Conservation (phyloP, 768 basidiomycete species). For the Daedaleopsis nitida region DNA sequence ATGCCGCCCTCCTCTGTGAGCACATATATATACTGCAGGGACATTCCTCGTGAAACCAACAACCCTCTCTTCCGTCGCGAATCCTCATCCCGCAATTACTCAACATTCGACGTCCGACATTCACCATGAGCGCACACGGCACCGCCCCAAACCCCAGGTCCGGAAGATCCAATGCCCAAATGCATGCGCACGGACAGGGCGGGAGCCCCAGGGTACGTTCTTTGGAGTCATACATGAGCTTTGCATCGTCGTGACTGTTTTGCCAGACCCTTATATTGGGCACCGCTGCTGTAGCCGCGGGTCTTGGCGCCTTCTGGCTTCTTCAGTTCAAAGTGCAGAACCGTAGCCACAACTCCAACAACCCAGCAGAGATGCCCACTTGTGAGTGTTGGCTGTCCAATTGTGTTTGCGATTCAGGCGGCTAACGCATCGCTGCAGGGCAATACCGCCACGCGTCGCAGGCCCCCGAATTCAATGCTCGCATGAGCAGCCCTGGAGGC, state of each 20-base stretch:
- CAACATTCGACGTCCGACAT: not conserved
- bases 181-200: not conserved
- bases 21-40: not conserved
- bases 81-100: not conserved
- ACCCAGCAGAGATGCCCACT: slow-evolving; percentile 17
- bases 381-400: not conserved
- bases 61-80: not conserved
- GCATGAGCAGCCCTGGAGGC: slow-evolving; percentile 10
- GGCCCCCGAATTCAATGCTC: slow-evolving; percentile 12
- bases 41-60: not conserved
- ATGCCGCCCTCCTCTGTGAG: not conserved
- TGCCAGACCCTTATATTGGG: slow-evolving; percentile 13
- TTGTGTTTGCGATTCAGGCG: no score
- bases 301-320: slow-evolving; percentile 14
- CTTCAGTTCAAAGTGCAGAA: slow-evolving; percentile 15
- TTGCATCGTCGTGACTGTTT: not conserved
- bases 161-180: slow-evolving; percentile 5
- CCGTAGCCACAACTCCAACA: slow-evolving; percentile 2
- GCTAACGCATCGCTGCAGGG: slow-evolving; percentile 1
- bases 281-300: slow-evolving; percentile 9
- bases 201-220: slow-evolving; percentile 8
- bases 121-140: slow-evolving; percentile 4
- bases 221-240: not conserved
- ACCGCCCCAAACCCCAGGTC: slow-evolving; percentile 5
- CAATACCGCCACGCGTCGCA: slow-evolving; percentile 21